A percentile compares a stretch with the other conserved stretches of the same genome.
These are phyloP conservation scores for Acanthamoeba healyi DNA, from an alignment of 208 protist genomes.

Conservation along the genomic window DNA sequence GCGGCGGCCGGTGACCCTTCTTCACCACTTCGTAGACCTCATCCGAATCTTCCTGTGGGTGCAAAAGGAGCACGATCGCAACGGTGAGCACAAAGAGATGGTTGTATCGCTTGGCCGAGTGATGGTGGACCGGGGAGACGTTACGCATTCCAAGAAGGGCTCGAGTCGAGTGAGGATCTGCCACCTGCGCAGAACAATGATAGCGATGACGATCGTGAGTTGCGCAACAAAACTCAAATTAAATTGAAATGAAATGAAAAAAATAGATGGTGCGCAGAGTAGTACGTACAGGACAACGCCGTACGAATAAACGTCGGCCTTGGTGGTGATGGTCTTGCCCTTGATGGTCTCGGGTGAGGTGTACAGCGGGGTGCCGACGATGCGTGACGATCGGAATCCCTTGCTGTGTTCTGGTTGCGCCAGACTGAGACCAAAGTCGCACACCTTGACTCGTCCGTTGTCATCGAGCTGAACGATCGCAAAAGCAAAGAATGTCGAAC, in stretches of 20 bases:
- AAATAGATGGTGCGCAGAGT: neutral
- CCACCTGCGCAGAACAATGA: neutral
- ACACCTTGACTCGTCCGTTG: constrained; percentile 55
- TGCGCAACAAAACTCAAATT: neutral
- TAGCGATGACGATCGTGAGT: too few relatives aligned
- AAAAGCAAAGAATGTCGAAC: too few relatives aligned
- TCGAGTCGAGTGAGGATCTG: constrained; percentile 53
- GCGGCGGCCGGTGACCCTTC: constrained; percentile 60
- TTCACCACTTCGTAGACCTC: constrained; percentile 69
- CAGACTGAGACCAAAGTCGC: constrained; percentile 64
- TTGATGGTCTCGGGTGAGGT: constrained; percentile 62
- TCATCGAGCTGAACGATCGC: constrained; percentile 20
- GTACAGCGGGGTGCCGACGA: constrained; percentile 67
- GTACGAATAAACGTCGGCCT: constrained; percentile 68
- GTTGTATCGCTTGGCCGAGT: too few relatives aligned
- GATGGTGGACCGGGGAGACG: too few relatives aligned
- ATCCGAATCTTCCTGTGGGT: constrained; percentile 41
- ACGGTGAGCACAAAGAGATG: too few relatives aligned
- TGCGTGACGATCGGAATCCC: constrained; percentile 61
- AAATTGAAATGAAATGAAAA: neutral
- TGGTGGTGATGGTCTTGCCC: constrained; percentile 67
- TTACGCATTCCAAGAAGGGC: constrained; percentile 61
- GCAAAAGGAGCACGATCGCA: too few relatives aligned
- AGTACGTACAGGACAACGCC: constrained; percentile 59
- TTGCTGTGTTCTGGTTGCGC: constrained; percentile 60